Evolutionary conservation across 2,329 filamentous ascomycete species (phyloP).

Genomic region (Claviceps pazoutovae): DNA sequence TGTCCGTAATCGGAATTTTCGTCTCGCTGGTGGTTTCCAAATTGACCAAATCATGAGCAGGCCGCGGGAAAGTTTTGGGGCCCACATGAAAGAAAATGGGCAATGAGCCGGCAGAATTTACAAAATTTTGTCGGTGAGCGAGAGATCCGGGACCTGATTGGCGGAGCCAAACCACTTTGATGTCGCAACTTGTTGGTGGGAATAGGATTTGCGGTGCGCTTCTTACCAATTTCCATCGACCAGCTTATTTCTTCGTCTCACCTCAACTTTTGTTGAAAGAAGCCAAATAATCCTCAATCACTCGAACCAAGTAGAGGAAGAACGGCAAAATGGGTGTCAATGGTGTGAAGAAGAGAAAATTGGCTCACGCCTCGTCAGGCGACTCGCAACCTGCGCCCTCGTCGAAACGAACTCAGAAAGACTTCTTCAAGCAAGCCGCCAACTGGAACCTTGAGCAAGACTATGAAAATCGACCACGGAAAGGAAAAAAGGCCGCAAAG

Average conservation of each 20-base stretch:
- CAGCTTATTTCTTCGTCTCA: not conserved
- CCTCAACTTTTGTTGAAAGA: not conserved
- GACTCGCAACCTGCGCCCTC: constrained; percentile 21
- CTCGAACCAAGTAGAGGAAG: not conserved
- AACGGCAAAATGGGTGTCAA: constrained; percentile 29
- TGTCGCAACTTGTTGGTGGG: not conserved
- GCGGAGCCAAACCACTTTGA: constrained; percentile 6
- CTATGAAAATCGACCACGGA: constrained; percentile 70
- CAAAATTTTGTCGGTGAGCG: constrained; percentile 27
- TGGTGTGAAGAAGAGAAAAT: constrained; percentile 42
- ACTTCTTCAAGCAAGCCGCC: constrained; percentile 60
- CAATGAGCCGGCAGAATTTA: constrained; percentile 16
- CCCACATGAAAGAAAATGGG: constrained; percentile 3
- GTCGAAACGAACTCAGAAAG: constrained; percentile 35
- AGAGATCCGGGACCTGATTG: constrained; percentile 10
- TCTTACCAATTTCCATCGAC: not conserved
- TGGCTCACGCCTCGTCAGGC: constrained; percentile 37
- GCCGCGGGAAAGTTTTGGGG: constrained; percentile 8
- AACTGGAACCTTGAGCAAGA: constrained; percentile 87
- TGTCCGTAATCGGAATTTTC: not conserved
- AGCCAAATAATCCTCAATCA: not conserved
- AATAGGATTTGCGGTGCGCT: not conserved
- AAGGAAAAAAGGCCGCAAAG: constrained; percentile 58
- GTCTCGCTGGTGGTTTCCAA: not conserved
- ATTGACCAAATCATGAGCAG: not conserved